A percentile compares a stretch with the other conserved stretches of the same genome.
Conservation (phyloP, 345 rosid species). For the Arabis hirsuta region DNA sequence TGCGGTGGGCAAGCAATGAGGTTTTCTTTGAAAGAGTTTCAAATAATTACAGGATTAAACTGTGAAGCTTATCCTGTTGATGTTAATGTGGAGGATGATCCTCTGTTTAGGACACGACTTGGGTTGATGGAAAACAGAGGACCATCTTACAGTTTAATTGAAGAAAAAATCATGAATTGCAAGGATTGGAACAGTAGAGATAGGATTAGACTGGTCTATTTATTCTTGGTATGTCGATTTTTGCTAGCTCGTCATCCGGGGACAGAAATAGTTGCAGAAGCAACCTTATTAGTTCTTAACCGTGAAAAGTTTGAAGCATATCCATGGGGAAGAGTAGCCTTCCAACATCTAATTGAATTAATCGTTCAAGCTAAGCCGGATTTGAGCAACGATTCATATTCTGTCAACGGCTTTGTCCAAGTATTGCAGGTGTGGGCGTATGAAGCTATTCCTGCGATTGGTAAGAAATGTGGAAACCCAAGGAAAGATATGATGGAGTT, state of each 20-base stretch:
- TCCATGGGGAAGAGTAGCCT: too few relatives aligned
- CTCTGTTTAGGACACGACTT: background rate
- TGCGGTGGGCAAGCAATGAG: background rate
- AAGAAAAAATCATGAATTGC: background rate
- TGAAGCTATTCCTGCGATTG: conserved; percentile 13
- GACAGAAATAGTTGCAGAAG: too few relatives aligned
- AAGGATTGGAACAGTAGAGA: background rate
- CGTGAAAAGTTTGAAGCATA: too few relatives aligned
- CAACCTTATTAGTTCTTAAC: too few relatives aligned
- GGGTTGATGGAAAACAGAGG: background rate
- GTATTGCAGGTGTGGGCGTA: conserved; percentile 15
- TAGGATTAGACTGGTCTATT: background rate
- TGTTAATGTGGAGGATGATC: background rate
- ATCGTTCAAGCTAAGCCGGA: too few relatives aligned
- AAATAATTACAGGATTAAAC: background rate
- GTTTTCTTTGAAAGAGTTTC: background rate
- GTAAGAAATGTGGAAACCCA: background rate
- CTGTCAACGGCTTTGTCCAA: conserved; percentile 5
- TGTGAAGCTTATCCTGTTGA: background rate
- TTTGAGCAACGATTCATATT: background rate
- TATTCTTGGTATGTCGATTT: background rate
- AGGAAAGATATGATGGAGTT: background rate
- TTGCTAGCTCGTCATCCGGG: conserved; percentile 10
- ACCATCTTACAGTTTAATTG: background rate
- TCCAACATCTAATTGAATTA: too few relatives aligned